Conservation (phyloP, 495 filamentous ascomycete species). For the Xylaria palmicola region DNA sequence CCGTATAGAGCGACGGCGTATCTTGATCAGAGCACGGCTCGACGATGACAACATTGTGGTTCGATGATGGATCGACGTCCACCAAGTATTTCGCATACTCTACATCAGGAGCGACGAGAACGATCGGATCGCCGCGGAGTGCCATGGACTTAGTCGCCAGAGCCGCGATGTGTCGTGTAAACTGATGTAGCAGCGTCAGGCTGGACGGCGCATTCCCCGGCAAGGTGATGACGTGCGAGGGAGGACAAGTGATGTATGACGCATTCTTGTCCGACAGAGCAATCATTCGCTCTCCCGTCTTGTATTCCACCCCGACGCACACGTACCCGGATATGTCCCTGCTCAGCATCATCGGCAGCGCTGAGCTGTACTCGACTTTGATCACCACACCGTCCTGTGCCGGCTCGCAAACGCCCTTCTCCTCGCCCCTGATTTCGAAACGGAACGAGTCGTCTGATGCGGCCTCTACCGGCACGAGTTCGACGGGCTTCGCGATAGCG, state of each 20-base stretch:
- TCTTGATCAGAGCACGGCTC: not conserved
- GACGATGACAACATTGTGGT: not conserved
- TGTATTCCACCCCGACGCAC: constrained; percentile 31
- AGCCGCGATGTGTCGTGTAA: constrained; percentile 30
- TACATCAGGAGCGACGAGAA: constrained; percentile 38
- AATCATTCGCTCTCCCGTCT: constrained; percentile 23
- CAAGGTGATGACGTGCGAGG: not conserved
- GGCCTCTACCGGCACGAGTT: constrained; percentile 21
- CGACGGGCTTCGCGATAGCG: constrained; percentile 29
- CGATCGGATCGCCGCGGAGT: constrained; percentile 4
- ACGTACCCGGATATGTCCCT: constrained; percentile 17
- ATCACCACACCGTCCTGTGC: constrained; percentile 12
- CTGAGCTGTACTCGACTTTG: constrained; percentile 41
- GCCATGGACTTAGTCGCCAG: constrained; percentile 21
- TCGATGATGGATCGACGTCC: constrained; percentile 15
- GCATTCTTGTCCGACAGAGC: constrained; percentile 31
- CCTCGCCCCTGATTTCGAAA: constrained; percentile 19
- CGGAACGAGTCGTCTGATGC: not conserved
- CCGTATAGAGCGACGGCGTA: not conserved
- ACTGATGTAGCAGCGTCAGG: constrained; percentile 15
- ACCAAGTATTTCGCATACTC: constrained; percentile 28
- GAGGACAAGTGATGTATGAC: constrained; percentile 27
- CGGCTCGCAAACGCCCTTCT: not conserved
- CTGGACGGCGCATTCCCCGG: not conserved
- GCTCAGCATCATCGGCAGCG: constrained; percentile 24